phyloP scores from a whole-genome alignment of 306 rosid species.

The Dryas octopetala region DNA sequence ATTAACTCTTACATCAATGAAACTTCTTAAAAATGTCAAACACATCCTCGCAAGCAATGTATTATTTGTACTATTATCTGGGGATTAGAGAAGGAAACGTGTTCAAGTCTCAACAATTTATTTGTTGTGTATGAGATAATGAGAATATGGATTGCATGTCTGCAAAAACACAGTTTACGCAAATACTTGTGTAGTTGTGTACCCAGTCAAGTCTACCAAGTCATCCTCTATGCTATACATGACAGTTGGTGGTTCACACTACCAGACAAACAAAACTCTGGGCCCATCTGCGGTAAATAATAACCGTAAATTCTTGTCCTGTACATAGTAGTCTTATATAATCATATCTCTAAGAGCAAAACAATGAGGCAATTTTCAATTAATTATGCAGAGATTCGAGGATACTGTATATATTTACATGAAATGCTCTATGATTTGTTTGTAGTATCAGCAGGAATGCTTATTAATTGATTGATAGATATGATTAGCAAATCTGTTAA shows the following conservation, averaged over 20 bases:
- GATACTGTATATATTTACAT: neutral
- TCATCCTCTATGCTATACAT: neutral
- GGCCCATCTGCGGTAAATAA: neutral
- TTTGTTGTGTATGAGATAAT: neutral
- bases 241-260: no score
- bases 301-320: neutral
- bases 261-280: conserved; percentile 1
- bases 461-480: neutral
- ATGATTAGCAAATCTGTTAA: neutral
- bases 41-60: conserved; percentile 7
- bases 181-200: neutral
- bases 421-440: neutral
- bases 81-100: neutral
- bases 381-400: conserved; percentile 10
- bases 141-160: conserved; percentile 18
- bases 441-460: neutral
- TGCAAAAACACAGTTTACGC: neutral
- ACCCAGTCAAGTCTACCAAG: neutral
- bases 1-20: neutral
- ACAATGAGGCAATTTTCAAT: conserved; percentile 8
- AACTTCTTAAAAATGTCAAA: neutral
- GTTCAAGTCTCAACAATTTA: conserved; percentile 5
- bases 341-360: neutral
- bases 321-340: neutral
- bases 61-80: neutral